These are phyloP conservation scores for Fusarium austroafricanum DNA, from an alignment of 2,329 filamentous ascomycete genomes.

Conservation along the genomic window DNA sequence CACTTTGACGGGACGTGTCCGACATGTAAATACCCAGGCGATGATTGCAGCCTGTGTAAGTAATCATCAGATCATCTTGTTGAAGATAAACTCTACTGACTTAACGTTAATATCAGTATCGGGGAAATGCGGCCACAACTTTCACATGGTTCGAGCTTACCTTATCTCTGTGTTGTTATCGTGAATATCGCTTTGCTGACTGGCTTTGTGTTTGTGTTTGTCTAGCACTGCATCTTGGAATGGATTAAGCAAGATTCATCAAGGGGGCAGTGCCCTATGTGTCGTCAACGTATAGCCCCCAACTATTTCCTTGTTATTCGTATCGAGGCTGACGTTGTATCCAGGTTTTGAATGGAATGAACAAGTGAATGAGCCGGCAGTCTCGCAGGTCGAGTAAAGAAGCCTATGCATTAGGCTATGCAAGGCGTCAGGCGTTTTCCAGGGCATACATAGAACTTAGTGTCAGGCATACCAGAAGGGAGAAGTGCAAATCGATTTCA, in stretches of 20 bases:
- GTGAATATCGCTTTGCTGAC: constrained; percentile 35
- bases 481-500: constrained; percentile 8
- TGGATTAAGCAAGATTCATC: constrained; percentile 97
- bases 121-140: constrained; percentile 96
- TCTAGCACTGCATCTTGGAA: constrained; percentile 90
- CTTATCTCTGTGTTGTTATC: constrained; percentile 1
- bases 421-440: constrained; percentile 40
- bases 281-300: constrained; percentile 79
- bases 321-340: constrained; percentile 18
- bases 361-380: constrained; percentile 49
- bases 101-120: constrained; percentile 67
- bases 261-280: constrained; percentile 97
- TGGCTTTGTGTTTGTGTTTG: background rate
- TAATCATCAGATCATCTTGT: constrained; percentile 42
- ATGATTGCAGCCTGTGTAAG: constrained; percentile 91
- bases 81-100: constrained; percentile 28
- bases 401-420: constrained; percentile 1
- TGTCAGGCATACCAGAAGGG: constrained; percentile 18
- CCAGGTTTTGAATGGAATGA: constrained; percentile 58
- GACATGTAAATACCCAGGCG: constrained; percentile 96
- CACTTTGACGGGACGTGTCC: constrained; percentile 98
- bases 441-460: constrained; percentile 27
- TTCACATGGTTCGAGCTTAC: constrained; percentile 81
- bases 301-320: background rate
- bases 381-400: constrained; percentile 48